Base-by-base conservation (phyloP, 139 green algal species). In the Coelastrella sp. region DNA sequence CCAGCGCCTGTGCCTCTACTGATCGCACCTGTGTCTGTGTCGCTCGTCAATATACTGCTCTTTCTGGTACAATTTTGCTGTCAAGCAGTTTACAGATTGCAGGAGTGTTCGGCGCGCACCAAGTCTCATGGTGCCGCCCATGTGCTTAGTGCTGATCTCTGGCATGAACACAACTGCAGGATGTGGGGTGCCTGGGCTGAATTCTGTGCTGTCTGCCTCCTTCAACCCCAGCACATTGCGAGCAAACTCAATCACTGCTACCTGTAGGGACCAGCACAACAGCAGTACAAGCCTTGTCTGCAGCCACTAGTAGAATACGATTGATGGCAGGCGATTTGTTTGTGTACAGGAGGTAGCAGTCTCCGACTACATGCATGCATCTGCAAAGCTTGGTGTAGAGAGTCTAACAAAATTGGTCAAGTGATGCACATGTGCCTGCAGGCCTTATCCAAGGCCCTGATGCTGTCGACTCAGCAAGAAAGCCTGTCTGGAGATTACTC, bases 161-260 rank as follows among this genome's bases (percentile, higher is more conserved):
- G 97, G 97, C 97, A 99, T 99, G 91, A 99, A 99, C 40, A 99
- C 96, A 21, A 99, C 96, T 45, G 90, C 95, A 0, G 96, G 96
- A 48, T 95, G 40, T 5, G 90, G 83, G 0, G 94, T 98, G 27
- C 90, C 94, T 7, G 84, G 82, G 9, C 96, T 90, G 79, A 98
- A 98, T 91, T 99, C 97, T 17, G 95, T 96, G 51, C 64, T 92
- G 94, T 99, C 96, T 68, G 97, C 97, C 9, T 96, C 91, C 19
- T 83, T 81, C 43, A 95, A 77, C 34, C 92, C 91, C 83, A 99
- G 86, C 86, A 99, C 94, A 79, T 95, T 97, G 76, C 97, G 94
- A 3, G 95, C 96, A 93, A 98, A 99, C 89, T 99, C 97, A n/a
- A 99, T 97, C 25, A 99, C 96, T 8, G 95, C 97, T 11, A 97